phyloP scores from a whole-genome alignment of 345 rosid species.

The Laguncularia racemosa region DNA sequence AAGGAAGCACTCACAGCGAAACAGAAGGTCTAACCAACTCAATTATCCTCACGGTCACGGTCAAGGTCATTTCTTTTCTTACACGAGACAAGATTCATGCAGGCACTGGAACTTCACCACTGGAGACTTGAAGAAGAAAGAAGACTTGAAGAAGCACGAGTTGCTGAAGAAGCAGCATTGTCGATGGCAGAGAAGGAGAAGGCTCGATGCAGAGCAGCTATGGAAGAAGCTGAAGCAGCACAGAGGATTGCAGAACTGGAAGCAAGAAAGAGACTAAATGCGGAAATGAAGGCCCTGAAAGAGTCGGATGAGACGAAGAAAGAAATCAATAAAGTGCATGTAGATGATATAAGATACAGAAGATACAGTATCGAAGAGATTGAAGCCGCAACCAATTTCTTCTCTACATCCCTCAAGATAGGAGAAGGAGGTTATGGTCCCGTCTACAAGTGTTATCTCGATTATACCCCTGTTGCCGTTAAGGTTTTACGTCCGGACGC shows the following conservation, averaged over 20 bases:
- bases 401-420: slow-evolving; percentile 42
- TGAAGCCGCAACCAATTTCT: slow-evolving; percentile 65
- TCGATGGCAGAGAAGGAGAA: slow-evolving; percentile 52
- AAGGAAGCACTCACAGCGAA: slow-evolving; percentile 76
- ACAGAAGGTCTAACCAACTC: slow-evolving; percentile 41
- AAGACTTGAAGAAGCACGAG: slow-evolving; percentile 44
- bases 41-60: neutral
- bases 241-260: slow-evolving; percentile 50
- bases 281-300: slow-evolving; percentile 43
- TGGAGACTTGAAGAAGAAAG: slow-evolving; percentile 57
- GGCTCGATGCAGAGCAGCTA: slow-evolving; percentile 49
- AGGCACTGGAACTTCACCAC: slow-evolving; percentile 75
- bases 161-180: slow-evolving; percentile 59
- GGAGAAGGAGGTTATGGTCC: slow-evolving; percentile 99
- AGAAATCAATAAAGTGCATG: slow-evolving; percentile 20
- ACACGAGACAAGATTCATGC: neutral
- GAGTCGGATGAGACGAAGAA: slow-evolving; percentile 45
- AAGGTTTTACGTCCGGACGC: slow-evolving; percentile 91
- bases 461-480: slow-evolving; percentile 78
- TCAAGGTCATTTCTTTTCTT: neutral
- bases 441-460: slow-evolving; percentile 69
- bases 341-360: slow-evolving; percentile 42
- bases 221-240: slow-evolving; percentile 65
- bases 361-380: slow-evolving; percentile 73
- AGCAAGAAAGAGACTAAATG: slow-evolving; percentile 41